Percentiles rank a stretch among this genome's conserved stretches.
Conservation (phyloP, 1,284 basidiomycete species). For the Naganishia sp. region DNA sequence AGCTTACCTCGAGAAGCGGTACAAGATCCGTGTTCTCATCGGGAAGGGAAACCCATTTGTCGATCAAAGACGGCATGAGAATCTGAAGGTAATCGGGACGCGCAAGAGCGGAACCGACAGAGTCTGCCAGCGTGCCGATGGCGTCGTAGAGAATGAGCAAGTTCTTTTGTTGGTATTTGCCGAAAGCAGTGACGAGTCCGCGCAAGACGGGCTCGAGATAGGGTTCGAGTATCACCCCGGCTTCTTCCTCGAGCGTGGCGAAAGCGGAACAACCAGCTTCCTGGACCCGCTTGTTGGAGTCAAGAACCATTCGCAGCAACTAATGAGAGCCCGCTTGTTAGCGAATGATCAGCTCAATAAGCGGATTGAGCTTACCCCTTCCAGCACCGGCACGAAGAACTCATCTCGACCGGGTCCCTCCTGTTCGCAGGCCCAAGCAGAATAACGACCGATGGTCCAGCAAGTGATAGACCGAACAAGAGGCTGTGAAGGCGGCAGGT, state of each 20-base stretch:
- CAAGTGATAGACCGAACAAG: conserved; percentile 97
- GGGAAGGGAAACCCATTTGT: conserved; percentile 82
- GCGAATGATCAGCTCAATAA: conserved; percentile 4
- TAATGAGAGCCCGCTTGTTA: conserved; percentile 45
- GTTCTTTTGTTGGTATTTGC: conserved; percentile 99
- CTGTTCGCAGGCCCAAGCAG: conserved; percentile 86
- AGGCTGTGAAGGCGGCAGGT: conserved; percentile 60
- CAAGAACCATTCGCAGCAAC: conserved; percentile 96
- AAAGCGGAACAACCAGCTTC: conserved; percentile 99
- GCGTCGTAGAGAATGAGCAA: conserved; percentile 98
- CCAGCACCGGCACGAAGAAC: conserved; percentile 96
- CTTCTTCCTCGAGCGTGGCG: conserved; percentile 97
- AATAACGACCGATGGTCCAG: conserved; percentile 99
- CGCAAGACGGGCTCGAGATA: conserved; percentile 93
- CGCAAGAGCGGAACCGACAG: conserved; percentile 84
- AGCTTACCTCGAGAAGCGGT: conserved; percentile 81
- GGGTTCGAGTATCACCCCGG: conserved; percentile 82
- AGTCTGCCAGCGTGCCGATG: conserved; percentile 94
- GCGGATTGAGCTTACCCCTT: conserved; percentile 69
- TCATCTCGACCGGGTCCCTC: conserved; percentile 79
- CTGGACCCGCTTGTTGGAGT: conserved; percentile 98
- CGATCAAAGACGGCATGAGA: conserved; percentile 91
- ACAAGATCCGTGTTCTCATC: conserved; percentile 93
- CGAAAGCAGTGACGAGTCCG: conserved; percentile 93
- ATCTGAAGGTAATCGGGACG: conserved; percentile 87